phyloP scores from a whole-genome alignment of 2,329 filamentous ascomycete genomes.

The Fusarium cicatricum region DNA sequence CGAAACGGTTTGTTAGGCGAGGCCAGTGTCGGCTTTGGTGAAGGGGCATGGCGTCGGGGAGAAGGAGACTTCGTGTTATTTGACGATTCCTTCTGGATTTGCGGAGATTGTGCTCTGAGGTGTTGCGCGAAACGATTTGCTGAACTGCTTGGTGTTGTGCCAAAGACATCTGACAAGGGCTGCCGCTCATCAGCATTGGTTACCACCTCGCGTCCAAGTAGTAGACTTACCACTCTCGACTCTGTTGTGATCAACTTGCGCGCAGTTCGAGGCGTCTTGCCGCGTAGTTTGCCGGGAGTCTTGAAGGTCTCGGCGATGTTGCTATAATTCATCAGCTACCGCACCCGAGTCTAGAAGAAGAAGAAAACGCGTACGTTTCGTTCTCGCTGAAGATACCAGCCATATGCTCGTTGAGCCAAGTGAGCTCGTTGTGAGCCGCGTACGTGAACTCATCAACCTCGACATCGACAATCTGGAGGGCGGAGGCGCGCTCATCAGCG shows the following conservation, averaged over 20 bases:
- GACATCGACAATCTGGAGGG: conserved; percentile 76
- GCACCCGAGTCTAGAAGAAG: background rate
- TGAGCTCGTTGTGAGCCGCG: conserved; percentile 90
- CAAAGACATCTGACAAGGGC: conserved; percentile 69
- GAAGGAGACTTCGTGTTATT: conserved; percentile 47
- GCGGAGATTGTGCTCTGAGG: conserved; percentile 60
- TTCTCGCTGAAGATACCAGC: conserved; percentile 88
- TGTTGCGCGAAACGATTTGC: conserved; percentile 63
- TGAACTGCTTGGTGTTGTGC: conserved; percentile 62
- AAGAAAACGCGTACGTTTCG: conserved; percentile 69
- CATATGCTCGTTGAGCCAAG: conserved; percentile 99
- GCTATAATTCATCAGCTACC: conserved; percentile 56
- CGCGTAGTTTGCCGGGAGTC: conserved; percentile 83
- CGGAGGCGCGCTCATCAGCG: conserved; percentile 80
- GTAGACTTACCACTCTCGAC: conserved; percentile 67
- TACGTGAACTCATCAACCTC: conserved; percentile 95
- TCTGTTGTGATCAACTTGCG: conserved; percentile 68
- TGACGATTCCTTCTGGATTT: conserved; percentile 57
- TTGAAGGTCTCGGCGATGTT: conserved; percentile 97
- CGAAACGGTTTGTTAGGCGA: conserved; percentile 7
- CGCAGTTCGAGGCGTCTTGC: conserved; percentile 78
- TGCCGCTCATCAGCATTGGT: conserved; percentile 46
- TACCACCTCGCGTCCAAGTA: background rate
- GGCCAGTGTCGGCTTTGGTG: conserved; percentile 41
- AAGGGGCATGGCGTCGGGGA: conserved; percentile 45